phyloP scores from a whole-genome alignment of 305 asterid species.

The Solanum chacoense region DNA sequence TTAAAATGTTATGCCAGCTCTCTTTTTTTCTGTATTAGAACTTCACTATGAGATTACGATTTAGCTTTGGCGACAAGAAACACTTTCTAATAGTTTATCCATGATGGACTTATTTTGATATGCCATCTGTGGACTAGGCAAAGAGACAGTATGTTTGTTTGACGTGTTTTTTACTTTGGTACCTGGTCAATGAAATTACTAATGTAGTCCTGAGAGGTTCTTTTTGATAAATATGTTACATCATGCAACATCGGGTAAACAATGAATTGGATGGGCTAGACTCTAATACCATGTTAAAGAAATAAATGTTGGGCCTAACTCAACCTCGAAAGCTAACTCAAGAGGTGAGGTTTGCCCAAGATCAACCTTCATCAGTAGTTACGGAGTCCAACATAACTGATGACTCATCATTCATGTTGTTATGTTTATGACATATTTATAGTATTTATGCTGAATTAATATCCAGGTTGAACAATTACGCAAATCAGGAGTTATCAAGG shows the following conservation, averaged over 20 bases:
- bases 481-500: slow-evolving; percentile 63
- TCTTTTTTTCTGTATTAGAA: neutral
- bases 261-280: neutral
- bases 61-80: neutral
- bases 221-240: neutral
- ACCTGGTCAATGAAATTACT: neutral
- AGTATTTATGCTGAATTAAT: neutral
- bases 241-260: neutral
- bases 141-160: neutral
- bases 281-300: neutral
- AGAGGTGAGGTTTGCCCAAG: neutral
- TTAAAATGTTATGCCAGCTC: neutral
- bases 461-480: slow-evolving; percentile 74
- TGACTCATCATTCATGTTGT: neutral
- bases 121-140: neutral
- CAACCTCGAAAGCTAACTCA: neutral
- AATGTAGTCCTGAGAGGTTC: neutral
- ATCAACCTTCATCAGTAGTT: neutral
- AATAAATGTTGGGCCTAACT: neutral
- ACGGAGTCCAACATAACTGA: neutral
- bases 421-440: neutral
- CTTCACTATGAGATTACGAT: neutral
- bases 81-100: neutral
- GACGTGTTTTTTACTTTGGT: neutral
- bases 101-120: neutral